phyloP scores from a whole-genome alignment of 495 filamentous ascomycete genomes.

The Annulohypoxylon maeteangense region DNA sequence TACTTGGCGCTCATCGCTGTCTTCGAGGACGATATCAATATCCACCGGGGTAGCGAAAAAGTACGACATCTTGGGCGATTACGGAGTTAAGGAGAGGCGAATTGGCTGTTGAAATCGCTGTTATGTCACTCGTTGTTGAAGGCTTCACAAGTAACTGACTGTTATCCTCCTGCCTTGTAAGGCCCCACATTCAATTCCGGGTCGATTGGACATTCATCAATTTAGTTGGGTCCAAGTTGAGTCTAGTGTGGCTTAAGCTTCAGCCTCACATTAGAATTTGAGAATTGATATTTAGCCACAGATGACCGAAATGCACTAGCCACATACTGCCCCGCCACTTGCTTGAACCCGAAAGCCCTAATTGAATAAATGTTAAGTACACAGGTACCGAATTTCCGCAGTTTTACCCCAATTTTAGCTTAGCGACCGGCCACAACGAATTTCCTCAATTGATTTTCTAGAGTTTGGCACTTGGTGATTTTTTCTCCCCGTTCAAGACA shows the following conservation, averaged over 20 bases:
- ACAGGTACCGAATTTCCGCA: slow-evolving; percentile 31
- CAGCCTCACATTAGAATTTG: too few relatives aligned
- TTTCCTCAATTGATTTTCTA: slow-evolving; percentile 50
- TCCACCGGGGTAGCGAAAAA: slow-evolving; percentile 98
- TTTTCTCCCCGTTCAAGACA: slow-evolving; percentile 34
- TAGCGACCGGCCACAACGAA: slow-evolving; percentile 48
- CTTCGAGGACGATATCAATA: slow-evolving; percentile 97
- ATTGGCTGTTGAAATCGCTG: slow-evolving; percentile 16
- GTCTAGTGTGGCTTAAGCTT: slow-evolving; percentile 36
- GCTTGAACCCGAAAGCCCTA: slow-evolving; percentile 23
- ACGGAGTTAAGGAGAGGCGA: slow-evolving; percentile 5
- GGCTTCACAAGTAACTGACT: slow-evolving; percentile 9
- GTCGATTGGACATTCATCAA: neutral
- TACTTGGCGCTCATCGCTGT: slow-evolving; percentile 90
- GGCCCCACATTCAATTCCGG: slow-evolving; percentile 32
- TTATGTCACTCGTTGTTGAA: slow-evolving; percentile 13
- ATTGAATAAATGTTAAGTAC: slow-evolving; percentile 26
- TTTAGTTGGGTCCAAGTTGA: neutral
- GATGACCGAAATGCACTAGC: neutral
- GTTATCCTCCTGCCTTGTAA: slow-evolving; percentile 23
- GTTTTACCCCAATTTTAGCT: slow-evolving; percentile 45
- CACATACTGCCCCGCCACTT: neutral
- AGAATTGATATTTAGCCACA: neutral
- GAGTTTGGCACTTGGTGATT: slow-evolving; percentile 42
- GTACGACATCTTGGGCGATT: slow-evolving; percentile 79